Base-by-base conservation (phyloP, 225 moss, liverwort and hornwort species). In the Asterella californica region DNA sequence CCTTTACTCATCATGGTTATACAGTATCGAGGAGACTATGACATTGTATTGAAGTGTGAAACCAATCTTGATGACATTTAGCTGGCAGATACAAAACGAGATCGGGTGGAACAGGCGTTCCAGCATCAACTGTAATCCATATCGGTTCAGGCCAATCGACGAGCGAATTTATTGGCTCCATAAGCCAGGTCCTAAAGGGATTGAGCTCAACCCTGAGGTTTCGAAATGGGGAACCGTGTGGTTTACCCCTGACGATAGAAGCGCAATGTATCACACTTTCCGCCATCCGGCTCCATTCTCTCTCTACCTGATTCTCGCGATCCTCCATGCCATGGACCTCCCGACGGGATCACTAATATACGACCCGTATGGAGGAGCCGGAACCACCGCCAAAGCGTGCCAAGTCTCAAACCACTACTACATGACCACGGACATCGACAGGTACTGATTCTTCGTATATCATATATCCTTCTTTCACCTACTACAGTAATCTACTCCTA, bases 391-490 rank as follows among this genome's bases (percentile, higher is more conserved):
- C 34, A 68, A 68, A 37, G 68, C 68, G 19, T 29, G 68, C 36
- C 68, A 68, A 68, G 68, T 68, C 34, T 68, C 68, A 19, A 68
- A 68, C 18, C 68, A 68, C 17, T 15, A 68, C 38, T 68, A 68
- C 30, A 1, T 68, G 9, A 68, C 68, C 36, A 37, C 30, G 5
- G 68, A 68, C 15, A 29, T 68, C 4, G 68, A 68, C 34, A 68
- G 17, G 65, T 65, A 65, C 65, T 0, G 27, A 24, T 19, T 57
- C 11, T 48, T 6, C 48, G 7, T 48, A 11, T 48, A 12, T 17
- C 52, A 52, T 10, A 52, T 12, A 14, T 11, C 11, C 48, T 48
- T 48, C 11, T 11, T 48, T 48, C 48, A 48, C 6, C 11, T n/a
- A n/a, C n/a, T n/a, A n/a, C n/a, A n/a, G n/a, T n/a, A n/a, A n/a